Conservation (phyloP, 163 green algal species). For the Coccomyxa subellipsoidea region DNA sequence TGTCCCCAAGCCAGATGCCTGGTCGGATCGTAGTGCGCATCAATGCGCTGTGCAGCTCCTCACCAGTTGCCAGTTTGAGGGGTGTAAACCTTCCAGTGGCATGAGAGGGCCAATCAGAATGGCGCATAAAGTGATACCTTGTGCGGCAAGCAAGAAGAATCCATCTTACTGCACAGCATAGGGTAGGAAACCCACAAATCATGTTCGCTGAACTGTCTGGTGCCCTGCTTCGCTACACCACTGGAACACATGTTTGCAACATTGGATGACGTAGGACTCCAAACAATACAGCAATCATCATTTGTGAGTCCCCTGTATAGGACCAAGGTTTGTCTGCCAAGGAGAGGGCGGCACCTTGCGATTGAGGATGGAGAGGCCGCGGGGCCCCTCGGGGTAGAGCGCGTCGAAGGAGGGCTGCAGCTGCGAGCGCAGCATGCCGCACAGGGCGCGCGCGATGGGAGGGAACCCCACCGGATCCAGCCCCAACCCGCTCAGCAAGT, state of each 20-base stretch:
- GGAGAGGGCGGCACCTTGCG: background rate
- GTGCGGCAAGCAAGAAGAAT: too few species aligned
- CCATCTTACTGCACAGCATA: too few species aligned
- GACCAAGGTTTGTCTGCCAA: background rate
- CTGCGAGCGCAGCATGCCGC: background rate
- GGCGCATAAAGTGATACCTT: too few species aligned
- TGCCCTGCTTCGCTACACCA: too few species aligned
- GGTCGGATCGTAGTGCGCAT: too few species aligned
- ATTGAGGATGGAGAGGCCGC: background rate
- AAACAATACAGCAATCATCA: background rate
- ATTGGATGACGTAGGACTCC: background rate
- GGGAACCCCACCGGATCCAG: constrained; percentile 39
- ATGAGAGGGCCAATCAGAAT: too few species aligned
- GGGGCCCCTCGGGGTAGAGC: background rate
- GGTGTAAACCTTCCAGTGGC: too few species aligned
- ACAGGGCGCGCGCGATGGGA: constrained; percentile 42
- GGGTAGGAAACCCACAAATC: too few species aligned
- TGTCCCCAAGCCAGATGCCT: background rate
- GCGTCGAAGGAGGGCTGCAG: constrained; percentile 12
- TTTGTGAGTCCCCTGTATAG: background rate
- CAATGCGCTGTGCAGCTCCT: too few species aligned
- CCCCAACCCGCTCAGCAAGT: constrained; percentile 43
- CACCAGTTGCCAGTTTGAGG: too few species aligned
- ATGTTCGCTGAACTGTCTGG: too few species aligned
- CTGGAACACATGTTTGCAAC: too few species aligned